Evolutionary conservation across 768 basidiomycete species (phyloP).

Genomic region (Strobilomyces echinocephalus): DNA sequence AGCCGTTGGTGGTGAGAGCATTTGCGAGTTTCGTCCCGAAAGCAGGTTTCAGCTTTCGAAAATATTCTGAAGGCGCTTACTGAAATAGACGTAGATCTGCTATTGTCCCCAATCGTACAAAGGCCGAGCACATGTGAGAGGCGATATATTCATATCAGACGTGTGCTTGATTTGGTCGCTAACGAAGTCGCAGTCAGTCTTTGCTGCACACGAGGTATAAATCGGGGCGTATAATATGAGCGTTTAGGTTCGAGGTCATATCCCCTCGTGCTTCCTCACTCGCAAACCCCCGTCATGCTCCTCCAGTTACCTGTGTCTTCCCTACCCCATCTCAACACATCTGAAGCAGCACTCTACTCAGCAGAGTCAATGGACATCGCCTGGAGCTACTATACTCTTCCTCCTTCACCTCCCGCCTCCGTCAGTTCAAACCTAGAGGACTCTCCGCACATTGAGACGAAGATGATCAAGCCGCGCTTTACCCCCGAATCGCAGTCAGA

Average conservation of each 20-base stretch:
- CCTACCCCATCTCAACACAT: constrained; percentile 53
- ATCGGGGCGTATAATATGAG: constrained; percentile 21
- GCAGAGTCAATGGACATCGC: constrained; percentile 34
- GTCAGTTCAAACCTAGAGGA: constrained; percentile 40
- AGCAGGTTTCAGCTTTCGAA: constrained; percentile 13
- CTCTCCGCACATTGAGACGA: constrained; percentile 42
- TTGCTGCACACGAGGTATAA: constrained; percentile 31
- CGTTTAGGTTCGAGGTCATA: constrained; percentile 19
- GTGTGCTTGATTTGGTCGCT: constrained; percentile 32
- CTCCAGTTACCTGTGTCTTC: constrained; percentile 17
- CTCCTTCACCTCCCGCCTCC: constrained; percentile 47
- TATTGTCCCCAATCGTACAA: constrained; percentile 24
- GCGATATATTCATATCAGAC: constrained; percentile 31
- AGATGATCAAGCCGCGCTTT: constrained; percentile 49
- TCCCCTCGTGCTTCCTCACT: constrained; percentile 14
- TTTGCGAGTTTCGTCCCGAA: constrained; percentile 16
- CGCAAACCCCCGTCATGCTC: constrained; percentile 8
- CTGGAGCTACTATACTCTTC: constrained; percentile 46
- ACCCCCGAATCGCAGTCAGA: constrained; percentile 42
- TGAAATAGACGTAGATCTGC: constrained; percentile 27
- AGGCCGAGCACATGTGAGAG: constrained; percentile 30
- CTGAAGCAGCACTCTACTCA: constrained; percentile 52
- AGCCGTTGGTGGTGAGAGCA: constrained; percentile 15
- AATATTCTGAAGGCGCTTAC: constrained; percentile 17
- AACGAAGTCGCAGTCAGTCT: constrained; percentile 22